Base-by-base conservation (phyloP, 768 basidiomycete genomes). In the Porpolomopsis calyptriformis region DNA sequence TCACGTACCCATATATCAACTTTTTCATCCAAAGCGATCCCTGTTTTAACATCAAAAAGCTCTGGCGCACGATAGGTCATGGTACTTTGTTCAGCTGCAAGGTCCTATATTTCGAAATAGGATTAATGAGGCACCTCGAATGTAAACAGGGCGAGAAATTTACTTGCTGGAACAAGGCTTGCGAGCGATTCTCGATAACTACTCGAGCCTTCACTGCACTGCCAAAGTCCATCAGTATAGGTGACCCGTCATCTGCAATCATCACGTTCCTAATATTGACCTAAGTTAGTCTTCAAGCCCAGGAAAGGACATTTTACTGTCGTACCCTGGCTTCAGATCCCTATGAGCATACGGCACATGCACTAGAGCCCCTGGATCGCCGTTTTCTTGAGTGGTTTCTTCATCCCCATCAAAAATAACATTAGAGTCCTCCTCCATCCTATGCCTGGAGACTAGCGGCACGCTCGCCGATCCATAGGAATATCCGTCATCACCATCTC, bases 51-150 rank as follows among this genome's bases (percentile, higher is more conserved):
- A 55, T 99, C 96, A 59, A 97, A 99, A 18, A 99, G 70, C 58
- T 99, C 96, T 0, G 96, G 96, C 1, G 96, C 93, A 16, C 96
- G 82, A 56, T 94, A 99, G 0, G 96, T 88, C 96, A 99, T 98
- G 10, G 92, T 91, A 53, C 91, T 94, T 62, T 94, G 93, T 63
- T 99, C 96, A 14, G 90, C 91, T 2, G 96, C 96, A 52, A 94
- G 80, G 60, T 99, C 96, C 77, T 87, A 48, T 16, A 31, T n/a
- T n/a, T n/a, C 12, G 11, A 24, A 49, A 22, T 24, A 37, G n/a
- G 8, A 24, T 36, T 24, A 27, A 22, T 25, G 24, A n/a, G 16
- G 16, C 40, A 20, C 14, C 29, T 9, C 36, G 18, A 33, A 14
- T 31, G 12, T 22, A 16, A 2, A 12, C 10, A 43, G 31, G 29